Evolutionary conservation across 225 moss, liverwort and hornwort genomes (phyloP).

Genomic region (Neckera pumila): DNA sequence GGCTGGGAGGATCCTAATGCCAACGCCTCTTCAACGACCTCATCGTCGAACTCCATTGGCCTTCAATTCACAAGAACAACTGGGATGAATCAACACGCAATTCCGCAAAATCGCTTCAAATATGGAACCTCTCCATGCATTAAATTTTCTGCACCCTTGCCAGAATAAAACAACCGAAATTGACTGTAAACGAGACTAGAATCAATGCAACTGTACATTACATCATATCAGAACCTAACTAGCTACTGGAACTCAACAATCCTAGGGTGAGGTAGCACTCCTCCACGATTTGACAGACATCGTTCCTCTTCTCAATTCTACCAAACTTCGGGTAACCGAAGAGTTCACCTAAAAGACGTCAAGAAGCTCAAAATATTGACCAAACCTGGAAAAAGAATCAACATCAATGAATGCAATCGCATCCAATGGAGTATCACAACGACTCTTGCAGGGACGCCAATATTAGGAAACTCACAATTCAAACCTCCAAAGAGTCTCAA

Average conservation of each 20-base stretch:
- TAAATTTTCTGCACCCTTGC: background rate
- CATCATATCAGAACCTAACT: background rate
- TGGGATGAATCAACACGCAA: background rate
- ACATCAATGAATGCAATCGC: background rate
- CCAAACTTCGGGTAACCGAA: background rate
- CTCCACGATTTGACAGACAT: background rate
- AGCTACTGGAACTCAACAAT: background rate
- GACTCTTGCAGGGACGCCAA: background rate
- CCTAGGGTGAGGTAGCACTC: background rate
- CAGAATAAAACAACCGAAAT: background rate
- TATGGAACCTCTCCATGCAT: background rate
- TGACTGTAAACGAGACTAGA: background rate
- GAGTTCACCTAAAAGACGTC: background rate
- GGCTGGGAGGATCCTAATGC: conserved; percentile 24
- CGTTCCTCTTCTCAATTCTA: background rate
- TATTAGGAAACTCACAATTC: background rate
- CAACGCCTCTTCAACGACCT: conserved; percentile 46
- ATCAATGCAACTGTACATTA: background rate
- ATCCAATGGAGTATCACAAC: background rate
- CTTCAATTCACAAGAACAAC: background rate
- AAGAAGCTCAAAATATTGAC: background rate
- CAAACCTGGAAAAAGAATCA: background rate
- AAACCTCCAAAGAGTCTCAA: background rate
- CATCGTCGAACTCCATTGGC: conserved; percentile 50
- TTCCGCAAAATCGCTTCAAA: background rate